Percentiles rank a stretch among this genome's conserved stretches.
Evolutionary conservation across 2,329 filamentous ascomycete species (phyloP).

Genomic region (Tolypocladium paradoxum): DNA sequence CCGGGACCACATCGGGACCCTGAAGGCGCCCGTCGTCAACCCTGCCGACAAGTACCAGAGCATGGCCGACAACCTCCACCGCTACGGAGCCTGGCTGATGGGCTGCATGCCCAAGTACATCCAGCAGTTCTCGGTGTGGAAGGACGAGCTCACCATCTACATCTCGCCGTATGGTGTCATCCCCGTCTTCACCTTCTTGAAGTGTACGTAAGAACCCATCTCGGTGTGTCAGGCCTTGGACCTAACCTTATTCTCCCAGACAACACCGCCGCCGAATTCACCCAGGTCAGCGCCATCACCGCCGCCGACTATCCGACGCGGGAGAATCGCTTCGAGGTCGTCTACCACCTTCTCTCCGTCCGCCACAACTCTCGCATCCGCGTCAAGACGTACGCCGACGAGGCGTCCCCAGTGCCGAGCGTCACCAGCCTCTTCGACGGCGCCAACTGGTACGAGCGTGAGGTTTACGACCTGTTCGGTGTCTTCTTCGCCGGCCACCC

Average conservation of each 20-base stretch:
- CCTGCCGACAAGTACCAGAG: conserved; percentile 86
- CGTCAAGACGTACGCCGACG: conserved; percentile 97
- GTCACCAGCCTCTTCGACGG: conserved; percentile 81
- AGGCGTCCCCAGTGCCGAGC: conserved; percentile 86
- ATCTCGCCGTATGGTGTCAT: conserved; percentile 81
- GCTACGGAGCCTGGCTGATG: conserved; percentile 94
- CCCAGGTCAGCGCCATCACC: conserved; percentile 84
- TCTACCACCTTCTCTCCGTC: conserved; percentile 94
- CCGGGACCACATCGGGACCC: conserved; percentile 45
- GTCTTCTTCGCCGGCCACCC: conserved; percentile 95
- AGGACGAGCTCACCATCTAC: conserved; percentile 94
- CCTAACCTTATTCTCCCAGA: conserved; percentile 35
- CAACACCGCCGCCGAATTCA: conserved; percentile 96
- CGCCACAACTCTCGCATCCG: conserved; percentile 94
- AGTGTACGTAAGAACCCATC: conserved; percentile 40
- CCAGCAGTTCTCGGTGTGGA: conserved; percentile 99
- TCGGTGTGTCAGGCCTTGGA: not conserved
- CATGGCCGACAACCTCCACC: conserved; percentile 80
- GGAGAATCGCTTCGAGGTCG: conserved; percentile 91
- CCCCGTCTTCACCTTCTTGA: conserved; percentile 88
- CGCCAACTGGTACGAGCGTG: conserved; percentile 97
- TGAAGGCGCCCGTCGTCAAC: conserved; percentile 75
- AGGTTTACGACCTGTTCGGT: conserved; percentile 95
- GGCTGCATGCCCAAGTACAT: conserved; percentile 95
- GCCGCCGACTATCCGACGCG: conserved; percentile 93